phyloP scores from a whole-genome alignment of 139 green algal genomes.

The Chlamydomonas asymmetrica region DNA sequence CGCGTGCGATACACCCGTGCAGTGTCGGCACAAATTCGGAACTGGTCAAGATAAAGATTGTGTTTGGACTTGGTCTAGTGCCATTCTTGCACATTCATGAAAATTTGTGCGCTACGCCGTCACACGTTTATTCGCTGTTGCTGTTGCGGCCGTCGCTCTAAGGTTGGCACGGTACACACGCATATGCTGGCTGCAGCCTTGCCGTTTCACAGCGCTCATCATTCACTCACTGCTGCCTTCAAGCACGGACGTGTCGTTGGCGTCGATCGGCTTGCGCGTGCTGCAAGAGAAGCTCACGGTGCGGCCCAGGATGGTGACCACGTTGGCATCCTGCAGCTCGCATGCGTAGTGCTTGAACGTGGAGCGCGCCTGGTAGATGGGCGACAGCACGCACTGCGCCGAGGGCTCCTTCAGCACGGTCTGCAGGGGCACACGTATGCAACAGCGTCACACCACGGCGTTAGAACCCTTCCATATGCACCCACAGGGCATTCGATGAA shows the following conservation, averaged over 20 bases:
- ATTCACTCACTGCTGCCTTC: not conserved
- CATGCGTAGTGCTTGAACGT: slow-evolving; percentile 19
- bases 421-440: not conserved
- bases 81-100: no score
- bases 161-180: no score
- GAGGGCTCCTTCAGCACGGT: not conserved
- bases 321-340: not conserved
- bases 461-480: not conserved
- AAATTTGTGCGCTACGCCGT: not conserved
- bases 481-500: not conserved
- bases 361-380: slow-evolving; percentile 8
- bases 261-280: slow-evolving; percentile 7
- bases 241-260: not conserved
- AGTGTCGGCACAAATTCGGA: no score
- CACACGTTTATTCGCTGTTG: no score
- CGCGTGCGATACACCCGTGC: not conserved
- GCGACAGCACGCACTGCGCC: not conserved
- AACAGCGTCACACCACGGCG: not conserved
- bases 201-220: not conserved
- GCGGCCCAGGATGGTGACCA: slow-evolving; percentile 14
- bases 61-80: no score
- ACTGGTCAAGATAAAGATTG: no score
- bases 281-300: slow-evolving; percentile 19
- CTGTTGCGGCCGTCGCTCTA: no score
- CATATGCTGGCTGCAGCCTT: no score